These are phyloP conservation scores for Paratinospora sagittata DNA, from an alignment of 164 flowering plant genomes.

Conservation along the genomic window DNA sequence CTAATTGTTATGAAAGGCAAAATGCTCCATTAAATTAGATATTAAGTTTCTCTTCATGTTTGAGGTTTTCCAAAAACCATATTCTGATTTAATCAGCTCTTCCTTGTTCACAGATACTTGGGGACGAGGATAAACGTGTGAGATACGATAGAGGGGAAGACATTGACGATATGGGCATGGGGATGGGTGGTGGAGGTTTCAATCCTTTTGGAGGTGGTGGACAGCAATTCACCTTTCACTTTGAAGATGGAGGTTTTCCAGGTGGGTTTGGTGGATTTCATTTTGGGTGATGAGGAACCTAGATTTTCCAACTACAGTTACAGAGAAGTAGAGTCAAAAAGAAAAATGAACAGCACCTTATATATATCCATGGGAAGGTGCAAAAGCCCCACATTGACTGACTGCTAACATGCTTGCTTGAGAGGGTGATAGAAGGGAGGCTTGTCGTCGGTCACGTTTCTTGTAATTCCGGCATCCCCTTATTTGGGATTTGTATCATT, in stretches of 20 bases:
- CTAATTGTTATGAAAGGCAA: background rate
- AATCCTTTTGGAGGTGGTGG: slow-evolving; percentile 81
- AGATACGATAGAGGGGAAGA: slow-evolving; percentile 93
- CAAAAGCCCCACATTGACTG: background rate
- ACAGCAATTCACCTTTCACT: slow-evolving; percentile 73
- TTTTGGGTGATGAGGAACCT: slow-evolving; percentile 23
- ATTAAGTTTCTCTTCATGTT: background rate
- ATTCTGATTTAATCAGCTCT: background rate
- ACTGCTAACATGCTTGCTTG: background rate
- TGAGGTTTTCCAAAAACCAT: background rate
- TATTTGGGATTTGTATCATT: background rate
- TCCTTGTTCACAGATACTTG: slow-evolving; percentile 50
- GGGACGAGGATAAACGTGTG: slow-evolving; percentile 83
- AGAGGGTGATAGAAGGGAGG: background rate
- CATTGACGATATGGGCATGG: slow-evolving; percentile 76
- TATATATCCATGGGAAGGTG: background rate
- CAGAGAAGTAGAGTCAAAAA: background rate
- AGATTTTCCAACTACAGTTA: background rate
- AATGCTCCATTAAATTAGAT: background rate
- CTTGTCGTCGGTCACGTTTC: background rate
- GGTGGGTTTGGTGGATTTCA: slow-evolving; percentile 57
- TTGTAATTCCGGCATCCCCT: background rate
- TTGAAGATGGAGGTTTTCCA: slow-evolving; percentile 60
- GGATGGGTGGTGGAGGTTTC: slow-evolving; percentile 68
- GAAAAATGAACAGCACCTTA: background rate